A percentile compares a stretch with the other conserved stretches of the same genome.
phyloP scores from a whole-genome alignment of 306 rosid species.

The Prunus mongolica region DNA sequence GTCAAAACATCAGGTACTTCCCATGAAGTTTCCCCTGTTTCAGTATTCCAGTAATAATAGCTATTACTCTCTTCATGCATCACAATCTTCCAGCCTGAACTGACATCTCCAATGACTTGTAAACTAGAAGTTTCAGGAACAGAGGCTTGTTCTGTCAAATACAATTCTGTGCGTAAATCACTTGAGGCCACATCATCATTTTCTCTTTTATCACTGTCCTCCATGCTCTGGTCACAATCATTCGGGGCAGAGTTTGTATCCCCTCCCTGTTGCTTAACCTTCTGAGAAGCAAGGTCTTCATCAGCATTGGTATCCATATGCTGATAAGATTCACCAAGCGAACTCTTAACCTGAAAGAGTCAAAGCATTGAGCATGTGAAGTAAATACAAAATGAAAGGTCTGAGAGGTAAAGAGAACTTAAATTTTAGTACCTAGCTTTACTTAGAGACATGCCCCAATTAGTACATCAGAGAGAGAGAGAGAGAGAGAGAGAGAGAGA shows the following conservation, averaged over 20 bases:
- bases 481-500: too few species aligned
- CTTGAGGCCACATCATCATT: constrained; percentile 22
- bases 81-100: constrained; percentile 85
- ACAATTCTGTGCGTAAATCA: constrained; percentile 36
- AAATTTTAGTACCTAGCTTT: neutral
- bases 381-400: neutral
- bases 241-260: constrained; percentile 25
- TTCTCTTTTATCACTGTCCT: constrained; percentile 38
- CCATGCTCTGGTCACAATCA: constrained; percentile 30
- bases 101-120: constrained; percentile 46
- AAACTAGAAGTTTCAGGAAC: constrained; percentile 36
- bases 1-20: constrained; percentile 70
- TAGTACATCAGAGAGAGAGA: neutral
- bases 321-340: constrained; percentile 33
- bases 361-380: constrained; percentile 15
- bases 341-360: constrained; percentile 41
- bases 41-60: constrained; percentile 89
- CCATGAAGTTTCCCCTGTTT: constrained; percentile 98
- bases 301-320: constrained; percentile 28
- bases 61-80: constrained; percentile 87
- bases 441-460: neutral
- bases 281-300: constrained; percentile 36
- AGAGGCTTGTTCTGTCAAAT: constrained; percentile 35
- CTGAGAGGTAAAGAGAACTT: neutral
- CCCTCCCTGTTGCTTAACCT: constrained; percentile 38